Evolutionary conservation across 2,329 filamentous ascomycete species (phyloP).

Genomic region (Metarhizium guizhouense): DNA sequence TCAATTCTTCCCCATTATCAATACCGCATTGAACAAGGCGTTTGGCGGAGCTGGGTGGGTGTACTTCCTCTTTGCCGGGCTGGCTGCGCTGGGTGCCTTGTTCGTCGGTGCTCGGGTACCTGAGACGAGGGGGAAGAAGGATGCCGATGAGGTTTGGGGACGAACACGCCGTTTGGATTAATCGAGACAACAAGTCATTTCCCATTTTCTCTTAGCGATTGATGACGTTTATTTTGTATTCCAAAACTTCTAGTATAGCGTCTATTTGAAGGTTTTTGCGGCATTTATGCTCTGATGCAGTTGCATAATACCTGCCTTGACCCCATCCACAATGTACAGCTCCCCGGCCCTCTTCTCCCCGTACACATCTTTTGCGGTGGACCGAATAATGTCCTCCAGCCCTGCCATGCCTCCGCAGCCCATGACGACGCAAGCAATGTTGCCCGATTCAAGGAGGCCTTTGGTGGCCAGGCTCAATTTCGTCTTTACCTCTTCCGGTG

Average conservation of each 20-base stretch:
- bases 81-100: slow-evolving; percentile 58
- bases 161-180: slow-evolving; percentile 47
- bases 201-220: background rate
- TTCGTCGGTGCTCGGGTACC: slow-evolving; percentile 73
- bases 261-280: slow-evolving; percentile 26
- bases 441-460: slow-evolving; percentile 47
- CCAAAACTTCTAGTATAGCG: background rate
- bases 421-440: slow-evolving; percentile 64
- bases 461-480: slow-evolving; percentile 64
- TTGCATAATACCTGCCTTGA: slow-evolving; percentile 58
- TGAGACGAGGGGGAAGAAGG: slow-evolving; percentile 79
- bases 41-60: slow-evolving; percentile 68
- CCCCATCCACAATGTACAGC: slow-evolving; percentile 65
- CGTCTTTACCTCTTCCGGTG: slow-evolving; percentile 51
- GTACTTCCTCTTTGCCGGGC: slow-evolving; percentile 80
- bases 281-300: slow-evolving; percentile 46
- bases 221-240: background rate
- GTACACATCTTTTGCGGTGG: slow-evolving; percentile 51
- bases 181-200: background rate
- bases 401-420: slow-evolving; percentile 91
- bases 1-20: slow-evolving; percentile 88
- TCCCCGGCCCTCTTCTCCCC: slow-evolving; percentile 6
- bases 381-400: slow-evolving; percentile 66
- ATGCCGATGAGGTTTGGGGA: slow-evolving; percentile 87
- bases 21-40: slow-evolving; percentile 56